Evolutionary conservation across 306 rosid genomes (phyloP).

Genomic region (Abrus precatorius): DNA sequence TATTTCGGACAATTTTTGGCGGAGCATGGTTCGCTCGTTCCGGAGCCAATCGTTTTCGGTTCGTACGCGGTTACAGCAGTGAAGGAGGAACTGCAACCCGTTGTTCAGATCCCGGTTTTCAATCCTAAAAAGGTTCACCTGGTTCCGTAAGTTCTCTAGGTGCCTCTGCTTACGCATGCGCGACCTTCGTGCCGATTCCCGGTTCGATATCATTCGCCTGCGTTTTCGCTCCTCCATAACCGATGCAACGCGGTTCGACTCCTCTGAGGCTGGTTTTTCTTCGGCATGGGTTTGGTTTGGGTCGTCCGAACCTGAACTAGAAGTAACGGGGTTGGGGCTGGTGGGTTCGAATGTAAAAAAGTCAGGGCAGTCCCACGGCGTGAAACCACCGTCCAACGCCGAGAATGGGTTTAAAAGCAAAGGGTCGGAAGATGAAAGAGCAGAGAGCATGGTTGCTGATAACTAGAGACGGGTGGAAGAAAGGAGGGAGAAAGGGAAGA

Average conservation of each 20-base stretch:
- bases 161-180: conserved; percentile 93
- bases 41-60: conserved; percentile 71
- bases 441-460: conserved; percentile 66
- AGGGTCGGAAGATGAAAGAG: conserved; percentile 55
- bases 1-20: conserved; percentile 59
- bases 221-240: conserved; percentile 69
- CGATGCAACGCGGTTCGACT: conserved; percentile 33
- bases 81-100: conserved; percentile 58
- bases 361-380: conserved; percentile 67
- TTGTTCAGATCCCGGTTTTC: conserved; percentile 78
- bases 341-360: conserved; percentile 40
- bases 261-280: conserved; percentile 34
- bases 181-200: conserved; percentile 95
- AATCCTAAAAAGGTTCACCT: conserved; percentile 67
- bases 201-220: conserved; percentile 87
- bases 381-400: conserved; percentile 52
- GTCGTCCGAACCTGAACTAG: conserved; percentile 63
- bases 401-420: conserved; percentile 57
- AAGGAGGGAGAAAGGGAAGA: conserved; percentile 85
- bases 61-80: conserved; percentile 54
- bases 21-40: conserved; percentile 63
- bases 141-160: conserved; percentile 80
- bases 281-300: conserved; percentile 46
- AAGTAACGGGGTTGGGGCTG: conserved; percentile 39
- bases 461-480: conserved; percentile 50